Evolutionary conservation across 1,139 yeast species (phyloP).

Genomic region (Debaryomycetaceae sp.): DNA sequence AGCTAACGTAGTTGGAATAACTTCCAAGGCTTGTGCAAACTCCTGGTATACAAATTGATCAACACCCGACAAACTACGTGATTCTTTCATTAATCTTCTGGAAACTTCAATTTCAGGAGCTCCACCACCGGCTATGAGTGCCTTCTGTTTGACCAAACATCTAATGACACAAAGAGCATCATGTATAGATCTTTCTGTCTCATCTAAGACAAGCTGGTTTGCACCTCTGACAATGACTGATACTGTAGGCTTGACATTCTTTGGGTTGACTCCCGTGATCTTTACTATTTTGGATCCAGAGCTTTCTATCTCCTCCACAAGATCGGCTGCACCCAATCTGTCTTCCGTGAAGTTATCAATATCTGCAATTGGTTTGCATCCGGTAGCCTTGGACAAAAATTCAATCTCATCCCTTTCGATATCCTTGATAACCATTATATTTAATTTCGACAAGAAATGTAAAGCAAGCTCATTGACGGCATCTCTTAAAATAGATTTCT

Average conservation of each 20-base stretch:
- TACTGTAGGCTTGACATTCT: constrained; percentile 69
- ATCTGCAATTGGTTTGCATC: constrained; percentile 96
- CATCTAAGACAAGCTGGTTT: constrained; percentile 83
- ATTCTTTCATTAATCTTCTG: constrained; percentile 72
- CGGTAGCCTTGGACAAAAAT: constrained; percentile 84
- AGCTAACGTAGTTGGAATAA: constrained; percentile 94
- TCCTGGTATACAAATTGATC: constrained; percentile 95
- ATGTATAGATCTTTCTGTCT: constrained; percentile 93
- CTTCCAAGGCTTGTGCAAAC: constrained; percentile 93
- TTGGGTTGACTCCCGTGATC: constrained; percentile 73
- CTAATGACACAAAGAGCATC: constrained; percentile 97
- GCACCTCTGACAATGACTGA: constrained; percentile 95
- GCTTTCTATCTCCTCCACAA: constrained; percentile 88
- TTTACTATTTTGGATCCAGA: constrained; percentile 91
- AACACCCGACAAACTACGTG: constrained; percentile 77
- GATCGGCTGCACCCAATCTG: constrained; percentile 86
- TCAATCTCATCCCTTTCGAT: constrained; percentile 96
- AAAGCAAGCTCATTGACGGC: constrained; percentile 96
- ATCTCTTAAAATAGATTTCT: constrained; percentile 91
- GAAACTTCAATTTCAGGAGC: constrained; percentile 97
- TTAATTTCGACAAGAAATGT: constrained; percentile 88
- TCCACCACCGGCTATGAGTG: constrained; percentile 98
- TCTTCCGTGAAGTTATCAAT: constrained; percentile 90
- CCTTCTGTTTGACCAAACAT: constrained; percentile 91
- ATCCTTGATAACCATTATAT: constrained; percentile 91